Base-by-base conservation (phyloP, 768 basidiomycete genomes). In the Tephrocybe sp. region DNA sequence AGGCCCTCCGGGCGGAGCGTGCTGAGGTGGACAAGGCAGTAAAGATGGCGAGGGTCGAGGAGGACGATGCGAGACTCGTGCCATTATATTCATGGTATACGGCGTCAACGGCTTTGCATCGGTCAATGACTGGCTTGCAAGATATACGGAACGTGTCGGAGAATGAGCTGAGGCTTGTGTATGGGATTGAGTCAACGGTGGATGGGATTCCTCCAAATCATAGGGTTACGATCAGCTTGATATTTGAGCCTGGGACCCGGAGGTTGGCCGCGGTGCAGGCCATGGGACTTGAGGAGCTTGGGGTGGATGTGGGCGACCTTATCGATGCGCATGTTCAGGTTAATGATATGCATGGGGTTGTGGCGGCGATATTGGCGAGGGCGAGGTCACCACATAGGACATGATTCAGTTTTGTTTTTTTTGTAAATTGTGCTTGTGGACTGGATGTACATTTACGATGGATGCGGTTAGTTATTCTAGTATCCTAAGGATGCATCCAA, bases 151-250 rank as follows among this genome's bases (percentile, higher is more conserved):
- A 77, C 1, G 75, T 74, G 22, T 83, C 89, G 1, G 88, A 90
- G 50, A 90, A 91, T 65, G 88, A 91, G 61, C 72, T 92, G 22
- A 78, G 80, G 23, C 71, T 94, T 37, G 79, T 78, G 8, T 94
- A 93, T 64, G 65, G 60, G 39, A 59, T 88, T 44, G 62, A 69
- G 31, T 39, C 60, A 29, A 18, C 29, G 6, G 36, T 38, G 25
- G 55, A 64, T 25, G 30, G 53, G n/a, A 57, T 61, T 8, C 58
- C 61, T 12, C n/a, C n/a, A n/a, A 60, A 68, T 2, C 66, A 59
- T 11, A 66, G 65, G 10, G 56, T 88, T 6, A 74, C 70, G 0
- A 74, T 91, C 47, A 75, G 70, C 0, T 68, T 90, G 0, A 73
- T 88, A 31, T 91, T 88, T 54, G 74, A 80, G 18, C 84, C 88